phyloP scores from a whole-genome alignment of 1,284 basidiomycete species.

The Laetiporus sulphureus region DNA sequence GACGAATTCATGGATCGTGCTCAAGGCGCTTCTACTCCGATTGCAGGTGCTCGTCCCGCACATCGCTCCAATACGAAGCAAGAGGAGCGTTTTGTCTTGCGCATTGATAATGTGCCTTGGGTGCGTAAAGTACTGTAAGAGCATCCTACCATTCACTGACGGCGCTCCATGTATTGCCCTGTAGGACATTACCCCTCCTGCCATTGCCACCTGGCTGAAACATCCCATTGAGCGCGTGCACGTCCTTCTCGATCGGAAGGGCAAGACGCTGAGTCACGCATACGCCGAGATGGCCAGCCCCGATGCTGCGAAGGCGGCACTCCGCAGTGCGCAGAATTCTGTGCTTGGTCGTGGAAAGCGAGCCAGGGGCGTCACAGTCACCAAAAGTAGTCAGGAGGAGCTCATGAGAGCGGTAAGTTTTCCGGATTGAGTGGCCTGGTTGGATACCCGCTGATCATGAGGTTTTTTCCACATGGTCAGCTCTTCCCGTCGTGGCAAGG shows the following conservation, averaged over 20 bases:
- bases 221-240: conserved; percentile 63
- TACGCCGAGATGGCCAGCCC: conserved; percentile 64
- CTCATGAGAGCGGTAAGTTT: conserved; percentile 67
- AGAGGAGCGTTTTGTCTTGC: conserved; percentile 51
- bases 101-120: conserved; percentile 84
- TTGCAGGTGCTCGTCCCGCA: conserved; percentile 10
- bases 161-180: too few species aligned
- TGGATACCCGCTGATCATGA: not conserved
- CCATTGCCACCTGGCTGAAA: conserved; percentile 59
- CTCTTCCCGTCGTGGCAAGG: conserved; percentile 77
- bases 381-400: conserved; percentile 68
- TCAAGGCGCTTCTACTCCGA: conserved; percentile 27
- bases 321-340: conserved; percentile 54
- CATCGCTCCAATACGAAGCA: conserved; percentile 5
- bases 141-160: too few species aligned
- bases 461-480: conserved; percentile 27
- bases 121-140: conserved; percentile 39
- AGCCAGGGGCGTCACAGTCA: conserved; percentile 74
- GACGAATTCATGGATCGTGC: conserved; percentile 25
- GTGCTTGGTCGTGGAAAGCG: conserved; percentile 72
- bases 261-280: conserved; percentile 76
- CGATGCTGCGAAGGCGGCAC: conserved; percentile 53
- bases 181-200: conserved; percentile 77
- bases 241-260: conserved; percentile 69
- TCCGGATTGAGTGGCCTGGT: not conserved